These are phyloP conservation scores for Jackrogersella minutella DNA, from an alignment of 495 filamentous ascomycete species.

Conservation along the genomic window DNA sequence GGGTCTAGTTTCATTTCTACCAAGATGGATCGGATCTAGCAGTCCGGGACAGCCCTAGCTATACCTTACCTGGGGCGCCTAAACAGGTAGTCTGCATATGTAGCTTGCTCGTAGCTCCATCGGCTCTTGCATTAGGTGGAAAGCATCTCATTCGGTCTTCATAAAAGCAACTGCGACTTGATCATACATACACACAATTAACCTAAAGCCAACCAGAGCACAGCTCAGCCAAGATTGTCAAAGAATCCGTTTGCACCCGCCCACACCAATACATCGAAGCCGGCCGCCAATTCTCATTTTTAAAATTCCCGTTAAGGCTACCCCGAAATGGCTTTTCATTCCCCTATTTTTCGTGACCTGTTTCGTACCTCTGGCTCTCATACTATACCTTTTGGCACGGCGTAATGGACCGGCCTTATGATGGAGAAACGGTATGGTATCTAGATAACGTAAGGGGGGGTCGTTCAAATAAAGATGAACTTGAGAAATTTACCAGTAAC, in stretches of 20 bases:
- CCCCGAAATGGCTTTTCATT: conserved; percentile 4
- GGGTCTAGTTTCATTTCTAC: too few relatives aligned
- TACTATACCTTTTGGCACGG: conserved; percentile 5
- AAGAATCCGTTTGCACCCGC: conserved; percentile 11
- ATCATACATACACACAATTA: conserved; percentile 42
- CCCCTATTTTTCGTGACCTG: conserved; percentile 31
- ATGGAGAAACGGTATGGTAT: conserved; percentile 26
- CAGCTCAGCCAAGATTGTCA: conserved; percentile 25
- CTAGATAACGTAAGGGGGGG: conserved; percentile 49
- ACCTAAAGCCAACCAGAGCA: conserved; percentile 30
- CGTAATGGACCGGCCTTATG: conserved; percentile 10
- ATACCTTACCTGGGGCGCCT: neutral
- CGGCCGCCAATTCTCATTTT: conserved; percentile 17
- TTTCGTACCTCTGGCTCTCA: conserved; percentile 1
- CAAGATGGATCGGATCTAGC: conserved; percentile 15
- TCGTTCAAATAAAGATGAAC: conserved; percentile 35
- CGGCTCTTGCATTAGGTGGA: conserved; percentile 18
- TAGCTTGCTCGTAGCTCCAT: conserved; percentile 1
- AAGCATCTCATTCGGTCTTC: conserved; percentile 30
- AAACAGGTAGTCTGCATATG: conserved; percentile 3
- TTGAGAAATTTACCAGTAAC: conserved; percentile 53
- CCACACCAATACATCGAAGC: conserved; percentile 31
- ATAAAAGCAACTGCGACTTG: conserved; percentile 30
- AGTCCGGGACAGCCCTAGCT: neutral
- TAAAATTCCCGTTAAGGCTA: conserved; percentile 10